Conservation (phyloP, 2,329 filamentous ascomycete genomes). For the Thelonectria olida region DNA sequence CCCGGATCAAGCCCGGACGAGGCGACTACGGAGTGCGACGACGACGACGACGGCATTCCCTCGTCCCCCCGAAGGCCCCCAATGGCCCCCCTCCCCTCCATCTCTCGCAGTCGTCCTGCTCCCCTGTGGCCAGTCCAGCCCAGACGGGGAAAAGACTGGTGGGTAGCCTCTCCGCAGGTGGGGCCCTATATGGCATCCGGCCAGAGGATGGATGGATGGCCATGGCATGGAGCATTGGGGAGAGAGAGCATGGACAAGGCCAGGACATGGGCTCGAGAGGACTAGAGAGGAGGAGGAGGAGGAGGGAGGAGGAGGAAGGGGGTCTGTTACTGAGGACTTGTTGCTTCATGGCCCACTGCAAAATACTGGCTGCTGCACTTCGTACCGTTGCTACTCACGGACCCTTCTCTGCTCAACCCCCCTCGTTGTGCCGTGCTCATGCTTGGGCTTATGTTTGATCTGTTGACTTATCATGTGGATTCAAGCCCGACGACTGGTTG, state of each 20-base stretch:
- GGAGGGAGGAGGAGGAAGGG: too few relatives aligned
- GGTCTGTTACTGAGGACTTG: background rate
- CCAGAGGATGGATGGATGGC: background rate
- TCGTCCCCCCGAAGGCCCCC: too few relatives aligned
- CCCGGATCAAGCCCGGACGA: slow-evolving; percentile 30
- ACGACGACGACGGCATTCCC: slow-evolving; percentile 4
- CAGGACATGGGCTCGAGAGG: too few relatives aligned
- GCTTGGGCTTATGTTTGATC: too few relatives aligned
- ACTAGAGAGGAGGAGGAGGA: too few relatives aligned
- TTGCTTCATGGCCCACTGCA: too few relatives aligned
- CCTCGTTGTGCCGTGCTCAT: too few relatives aligned
- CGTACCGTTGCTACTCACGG: background rate
- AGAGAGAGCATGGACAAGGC: too few relatives aligned
- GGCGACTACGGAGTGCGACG: too few relatives aligned
- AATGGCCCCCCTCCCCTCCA: background rate
- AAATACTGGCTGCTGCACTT: too few relatives aligned
- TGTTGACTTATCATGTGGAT: too few relatives aligned
- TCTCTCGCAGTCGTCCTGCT: background rate
- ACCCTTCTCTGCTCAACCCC: background rate
- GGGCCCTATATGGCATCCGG: background rate
- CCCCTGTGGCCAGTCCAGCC: background rate
- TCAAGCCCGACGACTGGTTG: too few relatives aligned
- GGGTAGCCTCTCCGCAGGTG: background rate
- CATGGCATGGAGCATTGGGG: background rate
- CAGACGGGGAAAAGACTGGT: background rate